Percentiles rank a stretch among this genome's conserved stretches.
These are phyloP conservation scores for Ogataea methylovora DNA, from an alignment of 805 yeast species.

Conservation along the genomic window DNA sequence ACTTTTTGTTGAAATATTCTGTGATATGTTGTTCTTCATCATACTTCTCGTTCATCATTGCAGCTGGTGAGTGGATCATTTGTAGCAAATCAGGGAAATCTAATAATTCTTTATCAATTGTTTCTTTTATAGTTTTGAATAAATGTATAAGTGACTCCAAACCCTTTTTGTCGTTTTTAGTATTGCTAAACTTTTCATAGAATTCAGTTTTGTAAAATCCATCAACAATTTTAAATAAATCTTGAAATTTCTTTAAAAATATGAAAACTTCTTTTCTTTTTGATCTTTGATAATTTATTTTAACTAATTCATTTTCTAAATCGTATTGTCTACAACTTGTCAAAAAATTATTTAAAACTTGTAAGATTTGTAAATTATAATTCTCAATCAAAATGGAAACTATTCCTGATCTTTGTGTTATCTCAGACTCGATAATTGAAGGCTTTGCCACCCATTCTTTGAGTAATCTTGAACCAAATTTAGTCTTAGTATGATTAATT, in stretches of 20 bases:
- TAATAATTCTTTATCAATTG: slow-evolving; percentile 8
- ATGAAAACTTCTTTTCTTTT: slow-evolving; percentile 53
- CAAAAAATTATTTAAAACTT: slow-evolving; percentile 26
- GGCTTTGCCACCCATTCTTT: slow-evolving; percentile 75
- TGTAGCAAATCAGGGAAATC: slow-evolving; percentile 28
- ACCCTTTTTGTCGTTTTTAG: too few relatives aligned
- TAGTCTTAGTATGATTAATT: slow-evolving; percentile 72
- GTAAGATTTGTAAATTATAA: slow-evolving; percentile 29
- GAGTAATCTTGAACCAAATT: slow-evolving; percentile 64
- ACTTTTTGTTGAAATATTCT: slow-evolving; percentile 34
- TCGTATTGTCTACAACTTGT: slow-evolving; percentile 42
- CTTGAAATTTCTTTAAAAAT: slow-evolving; percentile 40
- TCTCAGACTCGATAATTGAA: slow-evolving; percentile 38
- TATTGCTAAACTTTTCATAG: too few relatives aligned
- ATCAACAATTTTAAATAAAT: slow-evolving; percentile 27
- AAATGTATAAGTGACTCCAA: too few relatives aligned
- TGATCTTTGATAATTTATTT: slow-evolving; percentile 52
- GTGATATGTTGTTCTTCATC: slow-evolving; percentile 25
- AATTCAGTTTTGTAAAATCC: too few relatives aligned
- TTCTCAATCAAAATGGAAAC: too few relatives aligned
- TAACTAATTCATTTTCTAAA: slow-evolving; percentile 47
- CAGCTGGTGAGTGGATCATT: slow-evolving; percentile 47
- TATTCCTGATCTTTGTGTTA: too few relatives aligned
- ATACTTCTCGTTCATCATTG: slow-evolving; percentile 41
- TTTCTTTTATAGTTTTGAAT: slow-evolving; percentile 9